Percentiles rank a stretch among this genome's conserved stretches.
These are phyloP conservation scores for Emiliania huxleyi DNA, from an alignment of 78 protist species.

Conservation along the genomic window DNA sequence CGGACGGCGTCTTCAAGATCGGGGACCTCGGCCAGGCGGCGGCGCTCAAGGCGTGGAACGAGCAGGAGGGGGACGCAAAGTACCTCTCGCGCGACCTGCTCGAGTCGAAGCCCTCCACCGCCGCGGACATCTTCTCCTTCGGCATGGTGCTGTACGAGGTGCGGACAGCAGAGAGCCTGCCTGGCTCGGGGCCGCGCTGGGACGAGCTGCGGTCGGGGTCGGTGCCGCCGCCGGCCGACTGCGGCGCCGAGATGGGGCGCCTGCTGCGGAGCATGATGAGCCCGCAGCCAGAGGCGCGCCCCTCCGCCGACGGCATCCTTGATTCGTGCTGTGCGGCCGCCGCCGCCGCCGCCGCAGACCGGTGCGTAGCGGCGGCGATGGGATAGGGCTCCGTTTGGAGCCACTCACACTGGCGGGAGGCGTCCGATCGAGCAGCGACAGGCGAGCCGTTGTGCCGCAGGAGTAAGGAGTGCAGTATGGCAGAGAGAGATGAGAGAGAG, in stretches of 20 bases:
- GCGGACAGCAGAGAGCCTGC: neutral
- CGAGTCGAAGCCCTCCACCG: neutral
- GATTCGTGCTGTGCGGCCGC: neutral
- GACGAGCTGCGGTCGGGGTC: neutral
- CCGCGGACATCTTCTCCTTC: conserved; percentile 6
- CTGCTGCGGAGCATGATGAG: neutral
- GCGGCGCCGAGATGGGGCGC: neutral
- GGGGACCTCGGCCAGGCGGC: conserved; percentile 35
- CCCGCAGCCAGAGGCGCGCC: neutral
- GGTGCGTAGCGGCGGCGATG: no score
- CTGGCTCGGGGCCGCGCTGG: neutral
- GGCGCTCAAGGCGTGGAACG: neutral
- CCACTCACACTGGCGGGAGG: no score
- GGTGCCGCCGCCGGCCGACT: neutral
- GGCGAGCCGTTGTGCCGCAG: neutral
- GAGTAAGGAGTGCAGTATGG: neutral
- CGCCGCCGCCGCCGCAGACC: neutral
- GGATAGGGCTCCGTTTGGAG: no score
- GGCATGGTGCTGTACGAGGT: neutral
- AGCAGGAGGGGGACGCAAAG: neutral
- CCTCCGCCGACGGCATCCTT: neutral
- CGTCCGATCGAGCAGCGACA: neutral
- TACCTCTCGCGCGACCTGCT: conserved; percentile 20
- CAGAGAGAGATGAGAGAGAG: neutral
- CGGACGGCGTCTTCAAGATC: conserved; percentile 25